These are phyloP conservation scores for Ceratobasidium sp. DNA, from an alignment of 1,284 basidiomycete genomes.

Conservation along the genomic window DNA sequence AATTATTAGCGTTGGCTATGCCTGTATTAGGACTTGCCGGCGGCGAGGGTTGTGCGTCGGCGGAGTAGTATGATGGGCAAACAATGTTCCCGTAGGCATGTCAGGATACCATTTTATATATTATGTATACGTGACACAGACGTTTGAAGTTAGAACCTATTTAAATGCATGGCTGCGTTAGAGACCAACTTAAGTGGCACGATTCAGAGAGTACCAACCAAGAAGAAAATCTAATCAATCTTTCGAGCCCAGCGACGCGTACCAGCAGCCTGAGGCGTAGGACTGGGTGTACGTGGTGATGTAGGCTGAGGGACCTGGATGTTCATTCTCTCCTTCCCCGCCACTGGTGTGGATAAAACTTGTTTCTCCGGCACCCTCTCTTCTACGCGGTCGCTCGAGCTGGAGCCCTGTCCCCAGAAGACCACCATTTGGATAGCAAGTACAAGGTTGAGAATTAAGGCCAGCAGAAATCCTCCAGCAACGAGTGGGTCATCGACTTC, in stretches of 20 bases:
- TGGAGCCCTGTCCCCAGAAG: constrained; percentile 78
- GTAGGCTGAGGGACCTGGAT: constrained; percentile 35
- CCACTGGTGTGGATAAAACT: constrained; percentile 9
- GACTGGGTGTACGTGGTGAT: constrained; percentile 35
- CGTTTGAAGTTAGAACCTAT: constrained; percentile 22
- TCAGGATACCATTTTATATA: constrained; percentile 6
- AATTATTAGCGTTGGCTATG: constrained; percentile 20
- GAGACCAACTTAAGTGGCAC: neutral
- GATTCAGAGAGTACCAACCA: neutral
- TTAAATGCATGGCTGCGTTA: neutral
- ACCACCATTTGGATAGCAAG: constrained; percentile 84
- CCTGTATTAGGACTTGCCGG: constrained; percentile 41
- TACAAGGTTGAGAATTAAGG: constrained; percentile 81
- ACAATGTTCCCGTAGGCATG: neutral
- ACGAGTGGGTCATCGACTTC: constrained; percentile 87
- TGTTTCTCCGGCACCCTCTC: constrained; percentile 24
- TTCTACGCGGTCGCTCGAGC: constrained; percentile 46
- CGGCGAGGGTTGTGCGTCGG: constrained; percentile 36
- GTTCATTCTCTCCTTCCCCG: constrained; percentile 24
- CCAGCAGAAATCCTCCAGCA: constrained; percentile 84
- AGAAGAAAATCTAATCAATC: constrained; percentile 23
- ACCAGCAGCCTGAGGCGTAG: constrained; percentile 29
- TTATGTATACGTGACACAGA: constrained; percentile 8
- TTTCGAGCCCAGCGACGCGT: constrained; percentile 42
- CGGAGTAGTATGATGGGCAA: constrained; percentile 40